Base-by-base conservation (phyloP, 176 grass and related monocot genomes). In the Carex cristatella region DNA sequence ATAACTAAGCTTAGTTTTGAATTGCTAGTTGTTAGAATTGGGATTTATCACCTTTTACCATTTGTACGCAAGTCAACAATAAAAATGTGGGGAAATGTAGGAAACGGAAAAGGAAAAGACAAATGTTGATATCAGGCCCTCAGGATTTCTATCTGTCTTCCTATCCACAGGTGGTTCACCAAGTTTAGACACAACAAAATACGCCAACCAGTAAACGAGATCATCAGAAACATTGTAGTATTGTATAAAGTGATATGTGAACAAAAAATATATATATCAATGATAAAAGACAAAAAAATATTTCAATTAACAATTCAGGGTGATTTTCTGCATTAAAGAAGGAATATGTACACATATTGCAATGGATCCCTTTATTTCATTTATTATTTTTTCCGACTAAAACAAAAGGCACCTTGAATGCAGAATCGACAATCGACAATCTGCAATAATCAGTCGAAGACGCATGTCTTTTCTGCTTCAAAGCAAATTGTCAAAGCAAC, bases 381-480 rank as follows among this genome's bases (percentile, higher is more conserved):
- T 2, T 65, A 35, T 63, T 8, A 2, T 32, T 32, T 65, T 65
- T 51, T n/a, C 51, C 18, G 4, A 10, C 44, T 62, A 40, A 59
- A 87, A 60, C 46, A 84, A 51, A 61, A 61, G 55, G 55, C 88
- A 98, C 95, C 93, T 98, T 87, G 76, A 91, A 88, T 18, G 89
- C 91, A 3, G 23, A 23, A 23, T 23, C 23, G 23, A 23, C 23
- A 23, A 23, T 23, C 23, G 23, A 23, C 23, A 23, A 23, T 23
- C 23, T 23, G 23, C 23, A 23, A 23, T 23, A 23, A 23, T 23
- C 23, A 23, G 23, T 23, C 23, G n/a, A n/a, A n/a, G n/a, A n/a
- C n/a, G n/a, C n/a, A n/a, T 23, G 93, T 98, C 80, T 92, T 98
- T 80, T 98, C 95, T 83, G 91, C 87, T 89, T 98, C 89, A 83